These are phyloP conservation scores for Colletotrichum brevisporum DNA, from an alignment of 2,329 filamentous ascomycete genomes.

Conservation along the genomic window DNA sequence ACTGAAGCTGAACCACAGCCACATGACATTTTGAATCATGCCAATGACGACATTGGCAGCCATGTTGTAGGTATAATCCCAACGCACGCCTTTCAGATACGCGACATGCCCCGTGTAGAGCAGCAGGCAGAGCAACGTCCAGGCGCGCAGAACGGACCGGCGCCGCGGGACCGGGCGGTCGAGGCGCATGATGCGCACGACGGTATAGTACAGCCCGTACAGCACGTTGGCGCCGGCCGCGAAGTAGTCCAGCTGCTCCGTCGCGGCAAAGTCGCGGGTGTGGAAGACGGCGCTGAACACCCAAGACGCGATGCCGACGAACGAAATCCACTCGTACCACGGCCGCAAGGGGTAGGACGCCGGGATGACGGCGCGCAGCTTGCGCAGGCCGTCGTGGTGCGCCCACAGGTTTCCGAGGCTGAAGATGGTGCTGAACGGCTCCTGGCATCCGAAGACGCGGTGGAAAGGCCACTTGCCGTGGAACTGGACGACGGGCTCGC, in stretches of 20 bases:
- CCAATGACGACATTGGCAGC: slow-evolving; percentile 90
- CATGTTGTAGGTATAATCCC: slow-evolving; percentile 99
- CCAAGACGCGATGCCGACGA: slow-evolving; percentile 88
- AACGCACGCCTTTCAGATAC: slow-evolving; percentile 87
- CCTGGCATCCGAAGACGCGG: slow-evolving; percentile 92
- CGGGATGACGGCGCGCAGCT: slow-evolving; percentile 79
- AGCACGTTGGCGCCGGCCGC: slow-evolving; percentile 90
- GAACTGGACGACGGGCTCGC: slow-evolving; percentile 85
- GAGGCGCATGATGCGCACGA: slow-evolving; percentile 86
- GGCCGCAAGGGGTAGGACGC: slow-evolving; percentile 79
- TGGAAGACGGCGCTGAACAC: slow-evolving; percentile 93
- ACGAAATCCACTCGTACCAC: slow-evolving; percentile 86
- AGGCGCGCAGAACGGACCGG: slow-evolving; percentile 73
- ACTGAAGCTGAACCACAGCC: slow-evolving; percentile 85
- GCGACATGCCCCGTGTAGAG: slow-evolving; percentile 84
- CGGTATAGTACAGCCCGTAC: slow-evolving; percentile 90
- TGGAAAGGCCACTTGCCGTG: slow-evolving; percentile 99
- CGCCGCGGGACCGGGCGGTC: slow-evolving; percentile 68
- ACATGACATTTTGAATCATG: slow-evolving; percentile 83
- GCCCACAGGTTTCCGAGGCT: slow-evolving; percentile 92
- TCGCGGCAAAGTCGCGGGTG: slow-evolving; percentile 85
- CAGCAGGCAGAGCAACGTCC: slow-evolving; percentile 79
- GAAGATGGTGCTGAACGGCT: slow-evolving; percentile 94
- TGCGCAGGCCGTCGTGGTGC: slow-evolving; percentile 82
- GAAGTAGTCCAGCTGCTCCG: slow-evolving; percentile 97